phyloP scores from a whole-genome alignment of 2,329 filamentous ascomycete genomes.

The Verticillium nonalfalfae region DNA sequence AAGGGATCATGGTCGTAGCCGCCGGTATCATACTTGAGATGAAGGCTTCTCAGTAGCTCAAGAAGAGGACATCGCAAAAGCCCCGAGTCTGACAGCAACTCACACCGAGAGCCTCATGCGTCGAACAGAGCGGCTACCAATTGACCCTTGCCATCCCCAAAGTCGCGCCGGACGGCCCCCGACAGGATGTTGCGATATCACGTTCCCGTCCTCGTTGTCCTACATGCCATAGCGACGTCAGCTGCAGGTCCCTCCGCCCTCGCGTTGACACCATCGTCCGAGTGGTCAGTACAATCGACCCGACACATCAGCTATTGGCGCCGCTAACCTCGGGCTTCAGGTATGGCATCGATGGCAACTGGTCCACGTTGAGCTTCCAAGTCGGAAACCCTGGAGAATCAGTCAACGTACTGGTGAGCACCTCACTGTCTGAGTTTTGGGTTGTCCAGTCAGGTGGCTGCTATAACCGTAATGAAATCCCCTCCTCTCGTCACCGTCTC shows the following conservation, averaged over 20 bases:
- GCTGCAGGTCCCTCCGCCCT: slow-evolving; percentile 9
- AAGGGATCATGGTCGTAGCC: background rate
- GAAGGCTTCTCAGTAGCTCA: background rate
- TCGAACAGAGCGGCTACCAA: background rate
- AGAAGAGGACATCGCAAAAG: background rate
- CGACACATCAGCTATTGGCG: background rate
- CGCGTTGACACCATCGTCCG: slow-evolving; percentile 8
- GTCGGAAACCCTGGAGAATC: slow-evolving; percentile 36
- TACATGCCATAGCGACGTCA: slow-evolving; percentile 4
- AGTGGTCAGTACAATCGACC: slow-evolving; percentile 5
- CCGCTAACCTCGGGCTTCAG: slow-evolving; percentile 24
- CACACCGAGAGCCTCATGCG: background rate
- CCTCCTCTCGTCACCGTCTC: background rate
- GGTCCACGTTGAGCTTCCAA: slow-evolving; percentile 62
- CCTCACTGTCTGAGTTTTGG: slow-evolving; percentile 66
- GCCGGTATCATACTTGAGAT: background rate
- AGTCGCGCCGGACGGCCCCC: background rate
- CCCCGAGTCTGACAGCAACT: background rate
- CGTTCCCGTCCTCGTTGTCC: slow-evolving; percentile 3
- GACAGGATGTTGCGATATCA: background rate
- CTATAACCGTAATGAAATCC: slow-evolving; percentile 31
- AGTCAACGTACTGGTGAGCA: slow-evolving; percentile 49
- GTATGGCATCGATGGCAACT: slow-evolving; percentile 62
- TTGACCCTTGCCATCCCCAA: background rate
- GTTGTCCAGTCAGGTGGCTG: slow-evolving; percentile 55